Conservation (phyloP, 768 basidiomycete species). For the Suillus subalutaceus region DNA sequence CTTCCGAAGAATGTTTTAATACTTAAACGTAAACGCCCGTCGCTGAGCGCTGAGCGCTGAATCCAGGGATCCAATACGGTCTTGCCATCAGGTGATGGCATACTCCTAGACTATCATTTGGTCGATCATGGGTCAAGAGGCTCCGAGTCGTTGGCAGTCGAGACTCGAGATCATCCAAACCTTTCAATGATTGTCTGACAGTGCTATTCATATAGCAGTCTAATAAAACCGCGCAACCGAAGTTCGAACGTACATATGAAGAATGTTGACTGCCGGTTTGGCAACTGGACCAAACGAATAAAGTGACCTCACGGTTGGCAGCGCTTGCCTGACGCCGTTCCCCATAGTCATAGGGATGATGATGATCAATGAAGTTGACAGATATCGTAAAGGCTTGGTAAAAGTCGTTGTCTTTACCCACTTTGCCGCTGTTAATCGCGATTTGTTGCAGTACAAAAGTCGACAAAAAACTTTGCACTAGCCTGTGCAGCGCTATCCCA, state of each 20-base stretch:
- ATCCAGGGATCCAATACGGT: not conserved
- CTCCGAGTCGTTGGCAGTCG: not conserved
- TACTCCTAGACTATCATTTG: not conserved
- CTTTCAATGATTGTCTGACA: not conserved
- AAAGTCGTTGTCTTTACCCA: not conserved
- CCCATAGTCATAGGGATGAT: not conserved
- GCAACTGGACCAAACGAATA: not conserved
- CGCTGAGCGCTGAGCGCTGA: not conserved
- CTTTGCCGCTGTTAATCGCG: not conserved
- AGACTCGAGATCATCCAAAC: not conserved
- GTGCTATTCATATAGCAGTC: not conserved
- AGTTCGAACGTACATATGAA: not conserved
- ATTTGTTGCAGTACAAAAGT: not conserved
- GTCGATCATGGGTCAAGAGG: not conserved
- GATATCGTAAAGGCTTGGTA: not conserved
- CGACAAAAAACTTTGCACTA: not conserved
- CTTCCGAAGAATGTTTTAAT: not conserved
- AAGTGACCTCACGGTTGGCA: not conserved
- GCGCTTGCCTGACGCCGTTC: not conserved
- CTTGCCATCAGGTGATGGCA: not conserved
- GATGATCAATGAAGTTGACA: not conserved
- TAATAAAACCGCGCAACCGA: not conserved
- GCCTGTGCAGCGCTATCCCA: not conserved
- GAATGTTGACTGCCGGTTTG: not conserved
- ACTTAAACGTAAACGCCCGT: not conserved